Base-by-base conservation (phyloP, 345 rosid species). In the Kandelia obovata region DNA sequence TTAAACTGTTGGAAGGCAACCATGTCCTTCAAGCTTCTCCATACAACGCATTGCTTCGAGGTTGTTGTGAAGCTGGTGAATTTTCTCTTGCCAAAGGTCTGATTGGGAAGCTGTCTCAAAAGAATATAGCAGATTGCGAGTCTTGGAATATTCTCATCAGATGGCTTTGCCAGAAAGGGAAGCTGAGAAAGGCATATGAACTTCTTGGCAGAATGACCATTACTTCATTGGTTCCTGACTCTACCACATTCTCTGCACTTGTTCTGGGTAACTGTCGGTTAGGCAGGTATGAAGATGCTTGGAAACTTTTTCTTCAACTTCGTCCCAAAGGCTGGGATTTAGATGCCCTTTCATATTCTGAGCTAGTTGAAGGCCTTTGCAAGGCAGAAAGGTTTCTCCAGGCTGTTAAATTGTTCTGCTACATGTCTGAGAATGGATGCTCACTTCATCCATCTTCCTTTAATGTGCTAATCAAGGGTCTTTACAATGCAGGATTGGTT, bases 71-170 rank as follows among this genome's bases (percentile, higher is more conserved):
- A 67, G 83, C 78, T 26, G 85, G 71, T 71, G 57, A 75, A 3
- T 68, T 79, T 76, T 60, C 39, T 51, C 16, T 75, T 70, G 91
- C 87, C n/a, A 79, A 75, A 62, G 55, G 64, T 66, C 53, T 77
- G 23, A 67, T 81, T 25, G 81, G 67, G 62, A 77, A 77, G 67
- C 79, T 86, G 84, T 78, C 62, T 20, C 63, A 73, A 64, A 72
- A 69, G 37, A 74, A 70, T 47, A 74, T 82, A 55, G 75, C 75
- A 58, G 83, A 86, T 57, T 66, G 83, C 57, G 69, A 77, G 70
- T 84, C 87, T 58, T 83, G 90, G 86, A 83, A 83, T 73, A 71
- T 78, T 78, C 73, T 68, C 27, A 75, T 86, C 71, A 74, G 84
- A 58, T 83, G 86, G 82, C 78, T 82, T 55, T 86, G 82, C 64